Percentiles rank a stretch among this genome's conserved stretches.
Evolutionary conservation across 805 yeast species (phyloP).

Genomic region (Millerozyma acaciae): DNA sequence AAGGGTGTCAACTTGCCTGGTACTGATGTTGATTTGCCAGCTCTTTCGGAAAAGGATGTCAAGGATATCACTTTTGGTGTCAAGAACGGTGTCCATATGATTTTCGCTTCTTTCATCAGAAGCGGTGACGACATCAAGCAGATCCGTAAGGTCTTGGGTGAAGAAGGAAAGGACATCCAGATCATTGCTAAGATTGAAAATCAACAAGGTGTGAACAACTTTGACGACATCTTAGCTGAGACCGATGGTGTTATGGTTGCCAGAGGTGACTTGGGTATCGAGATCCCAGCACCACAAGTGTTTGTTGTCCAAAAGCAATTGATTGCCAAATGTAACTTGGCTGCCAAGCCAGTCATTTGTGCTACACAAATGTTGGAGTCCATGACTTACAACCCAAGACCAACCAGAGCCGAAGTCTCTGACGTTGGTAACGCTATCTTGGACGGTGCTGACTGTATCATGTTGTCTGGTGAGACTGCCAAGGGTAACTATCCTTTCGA

Average conservation of each 20-base stretch:
- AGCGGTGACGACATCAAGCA: conserved; percentile 83
- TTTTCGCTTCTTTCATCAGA: conserved; percentile 98
- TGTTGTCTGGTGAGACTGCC: conserved; percentile 99
- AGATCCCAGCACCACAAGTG: conserved; percentile 98
- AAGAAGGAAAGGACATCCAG: conserved; percentile 94
- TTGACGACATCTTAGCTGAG: conserved; percentile 88
- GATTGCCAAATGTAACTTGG: conserved; percentile 98
- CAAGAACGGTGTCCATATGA: conserved; percentile 95
- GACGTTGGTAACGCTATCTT: conserved; percentile 99
- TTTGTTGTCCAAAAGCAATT: conserved; percentile 98
- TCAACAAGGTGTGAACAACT: conserved; percentile 99
- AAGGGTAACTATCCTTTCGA: conserved; percentile 98
- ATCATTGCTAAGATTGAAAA: conserved; percentile 97
- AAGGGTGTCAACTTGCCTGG: conserved; percentile 99
- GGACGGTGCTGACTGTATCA: conserved; percentile 99
- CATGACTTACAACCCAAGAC: conserved; percentile 99
- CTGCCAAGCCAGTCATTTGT: conserved; percentile 99
- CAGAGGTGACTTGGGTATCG: conserved; percentile 99
- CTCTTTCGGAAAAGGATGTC: conserved; percentile 94
- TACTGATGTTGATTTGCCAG: conserved; percentile 98
- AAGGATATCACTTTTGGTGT: conserved; percentile 92
- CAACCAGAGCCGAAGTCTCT: conserved; percentile 99
- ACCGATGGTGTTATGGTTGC: conserved; percentile 99
- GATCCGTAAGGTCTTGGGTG: conserved; percentile 93
- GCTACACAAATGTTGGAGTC: conserved; percentile 99